phyloP scores from a whole-genome alignment of 371 early-diverging fungal species.

The Fennellomyces sp. region DNA sequence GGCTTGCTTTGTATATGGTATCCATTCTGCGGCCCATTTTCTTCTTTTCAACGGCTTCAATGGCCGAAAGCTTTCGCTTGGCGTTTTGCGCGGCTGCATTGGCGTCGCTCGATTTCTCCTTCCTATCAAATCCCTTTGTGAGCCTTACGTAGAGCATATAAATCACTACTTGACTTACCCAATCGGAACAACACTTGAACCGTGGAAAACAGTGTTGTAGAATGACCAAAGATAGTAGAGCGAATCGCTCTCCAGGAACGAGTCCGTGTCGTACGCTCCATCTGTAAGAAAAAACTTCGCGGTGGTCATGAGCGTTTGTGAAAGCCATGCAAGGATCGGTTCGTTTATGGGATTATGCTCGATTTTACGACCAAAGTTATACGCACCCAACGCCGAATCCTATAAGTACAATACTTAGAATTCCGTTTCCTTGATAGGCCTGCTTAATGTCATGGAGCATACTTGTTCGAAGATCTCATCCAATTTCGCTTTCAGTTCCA shows the following conservation, averaged over 20 bases:
- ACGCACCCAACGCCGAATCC: background rate
- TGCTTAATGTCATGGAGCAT: background rate
- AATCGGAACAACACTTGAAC: background rate
- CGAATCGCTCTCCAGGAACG: background rate
- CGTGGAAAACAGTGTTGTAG: background rate
- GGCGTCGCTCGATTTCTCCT: slow-evolving; percentile 10
- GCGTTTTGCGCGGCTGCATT: slow-evolving; percentile 5
- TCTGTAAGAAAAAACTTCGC: background rate
- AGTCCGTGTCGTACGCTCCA: background rate
- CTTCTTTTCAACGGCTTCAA: slow-evolving; percentile 2
- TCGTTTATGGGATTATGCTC: background rate
- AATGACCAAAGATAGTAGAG: background rate
- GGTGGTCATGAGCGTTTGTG: background rate
- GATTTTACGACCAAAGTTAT: background rate
- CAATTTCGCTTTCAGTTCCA: background rate
- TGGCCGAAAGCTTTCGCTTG: slow-evolving; percentile 15
- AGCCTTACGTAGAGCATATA: no score
- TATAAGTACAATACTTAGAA: background rate
- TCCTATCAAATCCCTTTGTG: no score
- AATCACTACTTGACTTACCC: background rate
- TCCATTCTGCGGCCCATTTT: slow-evolving; percentile 13
- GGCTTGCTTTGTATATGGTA: slow-evolving; percentile 10
- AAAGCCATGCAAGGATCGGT: background rate
- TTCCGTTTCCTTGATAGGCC: no score
- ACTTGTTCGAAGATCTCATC: background rate